These are phyloP conservation scores for Ceriops decandra DNA, from an alignment of 345 rosid species.

Conservation along the genomic window DNA sequence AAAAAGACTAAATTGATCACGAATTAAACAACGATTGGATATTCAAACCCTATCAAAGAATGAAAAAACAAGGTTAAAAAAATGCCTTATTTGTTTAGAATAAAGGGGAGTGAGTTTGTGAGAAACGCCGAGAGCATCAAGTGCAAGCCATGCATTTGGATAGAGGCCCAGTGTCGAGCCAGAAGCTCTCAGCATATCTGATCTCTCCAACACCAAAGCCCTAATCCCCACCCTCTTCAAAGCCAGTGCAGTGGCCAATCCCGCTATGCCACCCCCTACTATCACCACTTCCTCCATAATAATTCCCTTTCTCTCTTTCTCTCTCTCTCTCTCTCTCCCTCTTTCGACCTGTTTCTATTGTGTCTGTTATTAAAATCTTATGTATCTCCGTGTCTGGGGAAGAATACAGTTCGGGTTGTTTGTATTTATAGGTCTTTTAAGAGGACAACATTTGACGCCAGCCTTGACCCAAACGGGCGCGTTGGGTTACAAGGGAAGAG, in stretches of 20 bases:
- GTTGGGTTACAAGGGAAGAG: too few relatives aligned
- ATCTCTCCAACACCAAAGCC: conserved; percentile 34
- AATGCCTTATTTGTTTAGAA: not conserved
- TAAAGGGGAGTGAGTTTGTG: conserved; percentile 33
- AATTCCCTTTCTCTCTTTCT: conserved; percentile 1
- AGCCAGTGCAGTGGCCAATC: conserved; percentile 38
- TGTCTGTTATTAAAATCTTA: too few relatives aligned
- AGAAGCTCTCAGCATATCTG: conserved; percentile 22
- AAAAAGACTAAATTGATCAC: not conserved
- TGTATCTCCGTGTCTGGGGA: not conserved
- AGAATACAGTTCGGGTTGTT: too few relatives aligned
- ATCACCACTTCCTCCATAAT: conserved; percentile 31
- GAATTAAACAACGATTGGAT: not conserved
- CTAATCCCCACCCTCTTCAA: conserved; percentile 30
- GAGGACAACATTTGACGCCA: too few relatives aligned
- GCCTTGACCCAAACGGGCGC: too few relatives aligned
- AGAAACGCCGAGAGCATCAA: conserved; percentile 40
- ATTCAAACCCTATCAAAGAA: not conserved
- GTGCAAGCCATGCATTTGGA: conserved; percentile 42
- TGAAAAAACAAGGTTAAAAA: not conserved
- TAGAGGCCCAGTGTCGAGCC: conserved; percentile 29
- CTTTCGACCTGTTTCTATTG: too few relatives aligned
- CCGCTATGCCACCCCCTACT: conserved; percentile 39
- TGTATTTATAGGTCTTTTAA: too few relatives aligned
- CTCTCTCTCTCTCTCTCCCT: too few relatives aligned